Evolutionary conservation across 2,329 filamentous ascomycete genomes (phyloP), one percentile per base, ranked within the genome.

Genomic region (Botrytis tulipae): DNA sequence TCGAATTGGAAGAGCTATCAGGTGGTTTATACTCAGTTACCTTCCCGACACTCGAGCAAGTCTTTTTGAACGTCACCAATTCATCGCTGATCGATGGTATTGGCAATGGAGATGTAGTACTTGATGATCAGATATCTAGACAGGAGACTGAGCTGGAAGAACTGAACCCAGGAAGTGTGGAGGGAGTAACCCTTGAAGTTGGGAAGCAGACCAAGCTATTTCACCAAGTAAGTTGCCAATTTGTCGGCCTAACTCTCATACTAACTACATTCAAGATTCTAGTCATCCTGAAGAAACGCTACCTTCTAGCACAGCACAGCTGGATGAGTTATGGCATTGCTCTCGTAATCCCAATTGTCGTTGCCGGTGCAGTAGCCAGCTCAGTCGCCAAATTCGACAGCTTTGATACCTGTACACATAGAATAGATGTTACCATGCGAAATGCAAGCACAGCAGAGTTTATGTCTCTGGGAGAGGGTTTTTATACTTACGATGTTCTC

Each of bases 331-430:
- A 35, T 22, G 29, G 57, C 4, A 60, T 60, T 18, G 32, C 57
- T 35, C 18, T 60, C 32, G 18, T 22, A 35, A 25, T 60, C 9
- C 57, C 57, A 35, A 37, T 60, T 37, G 20, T 60, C 77, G 76
- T 80, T 65, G 87, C 88, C 4, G 86, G 88, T 37, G 89, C 87
- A 2, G 80, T 91, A 7, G 88, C 90, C 4, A 89, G 77, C 48
- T 77, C 76, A 40, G 20, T 54, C 16, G 8, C 7, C 7, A 37
- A 37, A 54, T 48, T 35, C 29, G 10, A 12, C 5, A 18, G 2
- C 18, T 60, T 60, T 67, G 42, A n/a, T 37, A 4, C 1, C 1
- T 60, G 32, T 37, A 25, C 20, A 35, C 20, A 22, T 25, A 60
- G 32, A 37, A 59, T 59, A 5, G 54, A 59, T 35, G 57, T 60